Evolutionary conservation across 164 flowering plant species (phyloP).

Genomic region (Piper betle): DNA sequence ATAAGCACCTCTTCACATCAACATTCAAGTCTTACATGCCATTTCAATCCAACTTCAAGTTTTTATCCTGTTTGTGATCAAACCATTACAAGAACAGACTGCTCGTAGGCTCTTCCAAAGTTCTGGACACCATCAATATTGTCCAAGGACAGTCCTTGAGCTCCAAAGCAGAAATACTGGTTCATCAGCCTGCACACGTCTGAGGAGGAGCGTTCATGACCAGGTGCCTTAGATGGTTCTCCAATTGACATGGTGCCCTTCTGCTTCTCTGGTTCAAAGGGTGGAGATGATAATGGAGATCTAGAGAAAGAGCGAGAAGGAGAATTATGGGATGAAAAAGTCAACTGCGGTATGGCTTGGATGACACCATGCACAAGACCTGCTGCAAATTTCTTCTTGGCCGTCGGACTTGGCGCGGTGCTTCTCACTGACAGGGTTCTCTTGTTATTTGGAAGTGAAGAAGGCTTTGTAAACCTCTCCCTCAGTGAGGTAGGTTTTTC

Average conservation of each 20-base stretch:
- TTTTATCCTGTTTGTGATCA: constrained; percentile 4
- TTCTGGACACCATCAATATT: constrained; percentile 11
- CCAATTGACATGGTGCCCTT: constrained; percentile 9
- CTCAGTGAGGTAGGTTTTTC: constrained; percentile 60
- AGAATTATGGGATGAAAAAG: not conserved
- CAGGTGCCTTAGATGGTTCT: constrained; percentile 19
- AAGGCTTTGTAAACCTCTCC: constrained; percentile 47
- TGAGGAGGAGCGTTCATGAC: not conserved
- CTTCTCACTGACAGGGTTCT: constrained; percentile 63
- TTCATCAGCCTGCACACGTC: constrained; percentile 43
- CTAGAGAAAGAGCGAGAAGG: constrained; percentile 22
- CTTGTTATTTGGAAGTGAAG: constrained; percentile 52
- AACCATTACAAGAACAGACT: constrained; percentile 14
- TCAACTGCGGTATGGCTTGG: constrained; percentile 43
- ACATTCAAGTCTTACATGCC: not conserved
- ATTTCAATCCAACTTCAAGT: too few relatives aligned
- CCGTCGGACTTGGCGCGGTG: constrained; percentile 55
- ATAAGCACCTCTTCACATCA: too few relatives aligned
- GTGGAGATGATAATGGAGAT: constrained; percentile 36
- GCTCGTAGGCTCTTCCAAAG: constrained; percentile 9
- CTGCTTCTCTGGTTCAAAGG: constrained; percentile 16
- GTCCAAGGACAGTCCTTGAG: constrained; percentile 44
- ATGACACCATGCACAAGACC: constrained; percentile 62
- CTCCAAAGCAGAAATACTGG: constrained; percentile 67
- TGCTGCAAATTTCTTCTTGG: constrained; percentile 75